Percentiles rank a stretch among this genome's conserved stretches.
phyloP scores from a whole-genome alignment of 2,329 filamentous ascomycete genomes.

The Microdochium trichocladiopsis region DNA sequence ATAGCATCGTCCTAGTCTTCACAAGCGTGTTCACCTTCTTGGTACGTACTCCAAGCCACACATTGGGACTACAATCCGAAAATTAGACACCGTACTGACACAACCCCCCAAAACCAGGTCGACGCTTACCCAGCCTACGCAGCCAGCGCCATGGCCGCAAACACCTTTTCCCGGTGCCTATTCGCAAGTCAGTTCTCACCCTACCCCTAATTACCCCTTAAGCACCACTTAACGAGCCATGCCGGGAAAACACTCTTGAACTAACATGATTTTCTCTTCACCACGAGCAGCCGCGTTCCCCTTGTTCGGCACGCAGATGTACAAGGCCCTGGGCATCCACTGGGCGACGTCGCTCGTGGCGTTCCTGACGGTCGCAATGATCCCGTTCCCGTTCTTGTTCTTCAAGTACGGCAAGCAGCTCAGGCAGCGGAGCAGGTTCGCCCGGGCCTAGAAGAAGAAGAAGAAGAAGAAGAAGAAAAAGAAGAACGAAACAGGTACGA shows the following conservation, averaged over 20 bases:
- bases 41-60: slow-evolving; percentile 38
- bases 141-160: slow-evolving; percentile 74
- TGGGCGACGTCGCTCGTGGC: slow-evolving; percentile 60
- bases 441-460: slow-evolving; percentile 10
- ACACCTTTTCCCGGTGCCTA: slow-evolving; percentile 69
- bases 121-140: slow-evolving; percentile 73
- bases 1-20: slow-evolving; percentile 69
- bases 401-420: slow-evolving; percentile 54
- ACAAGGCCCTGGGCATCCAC: slow-evolving; percentile 58
- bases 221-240: slow-evolving; percentile 2
- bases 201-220: not conserved
- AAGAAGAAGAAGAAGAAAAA: not conserved
- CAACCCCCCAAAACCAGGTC: slow-evolving; percentile 33
- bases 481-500: too few species aligned
- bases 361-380: slow-evolving; percentile 54
- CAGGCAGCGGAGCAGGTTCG: slow-evolving; percentile 47
- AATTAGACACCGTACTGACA: slow-evolving; percentile 1
- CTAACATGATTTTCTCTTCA: slow-evolving; percentile 10
- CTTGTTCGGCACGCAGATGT: slow-evolving; percentile 70
- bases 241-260: too few species aligned
- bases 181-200: slow-evolving; percentile 56
- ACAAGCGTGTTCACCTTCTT: slow-evolving; percentile 84
- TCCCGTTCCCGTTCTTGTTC: slow-evolving; percentile 58
- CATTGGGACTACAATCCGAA: not conserved
- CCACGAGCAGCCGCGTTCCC: slow-evolving; percentile 58